These are phyloP conservation scores for Dioszegia hungarica DNA, from an alignment of 768 basidiomycete genomes.

Conservation along the genomic window DNA sequence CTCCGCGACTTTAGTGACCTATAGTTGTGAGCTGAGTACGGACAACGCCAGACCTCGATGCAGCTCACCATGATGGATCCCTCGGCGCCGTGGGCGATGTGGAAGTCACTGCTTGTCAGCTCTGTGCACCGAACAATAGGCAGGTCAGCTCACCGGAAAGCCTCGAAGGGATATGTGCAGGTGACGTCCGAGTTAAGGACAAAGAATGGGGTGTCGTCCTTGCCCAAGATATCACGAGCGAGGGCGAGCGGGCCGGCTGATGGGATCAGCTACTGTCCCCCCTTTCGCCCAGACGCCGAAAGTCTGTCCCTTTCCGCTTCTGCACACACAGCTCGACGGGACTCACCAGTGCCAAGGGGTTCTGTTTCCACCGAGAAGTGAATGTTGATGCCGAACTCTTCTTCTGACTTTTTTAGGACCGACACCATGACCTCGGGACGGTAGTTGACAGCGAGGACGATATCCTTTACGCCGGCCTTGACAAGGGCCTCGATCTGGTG, in stretches of 20 bases:
- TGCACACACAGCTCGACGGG: too few relatives aligned
- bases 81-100: constrained; percentile 52
- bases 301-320: too few relatives aligned
- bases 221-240: constrained; percentile 52
- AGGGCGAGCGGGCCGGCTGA: constrained; percentile 53
- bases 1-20: constrained; percentile 54
- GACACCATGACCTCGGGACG: constrained; percentile 55
- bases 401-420: constrained; percentile 51
- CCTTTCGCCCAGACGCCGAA: too few relatives aligned
- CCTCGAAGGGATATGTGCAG: constrained; percentile 54
- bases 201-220: constrained; percentile 55
- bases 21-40: background rate
- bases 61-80: constrained; percentile 52
- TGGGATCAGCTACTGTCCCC: background rate
- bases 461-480: constrained; percentile 54
- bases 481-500: constrained; percentile 54
- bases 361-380: constrained; percentile 54
- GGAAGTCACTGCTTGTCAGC: constrained; percentile 50
- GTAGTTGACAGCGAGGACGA: constrained; percentile 54
- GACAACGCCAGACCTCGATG: background rate
- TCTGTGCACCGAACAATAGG: background rate
- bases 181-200: constrained; percentile 55
- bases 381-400: constrained; percentile 53
- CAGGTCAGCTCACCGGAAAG: constrained; percentile 44
- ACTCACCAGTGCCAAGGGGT: constrained; percentile 53